These are phyloP conservation scores for Pterocarpus santalinus DNA, from an alignment of 306 rosid genomes.

Conservation along the genomic window DNA sequence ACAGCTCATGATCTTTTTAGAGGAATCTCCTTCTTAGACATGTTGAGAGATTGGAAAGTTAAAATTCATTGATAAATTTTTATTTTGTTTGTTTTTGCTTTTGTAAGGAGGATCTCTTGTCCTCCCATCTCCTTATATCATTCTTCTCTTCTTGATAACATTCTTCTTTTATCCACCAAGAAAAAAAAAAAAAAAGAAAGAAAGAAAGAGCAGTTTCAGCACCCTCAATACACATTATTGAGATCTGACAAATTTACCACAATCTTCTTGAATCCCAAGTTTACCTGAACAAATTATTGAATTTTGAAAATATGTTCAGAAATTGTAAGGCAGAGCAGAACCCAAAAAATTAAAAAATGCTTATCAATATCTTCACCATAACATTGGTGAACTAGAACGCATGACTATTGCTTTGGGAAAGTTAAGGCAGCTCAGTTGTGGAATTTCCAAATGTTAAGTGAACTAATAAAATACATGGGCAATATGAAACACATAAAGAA, in stretches of 20 bases:
- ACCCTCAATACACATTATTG: not conserved
- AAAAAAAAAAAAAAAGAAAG: no score
- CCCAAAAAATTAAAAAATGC: not conserved
- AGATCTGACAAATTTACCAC: not conserved
- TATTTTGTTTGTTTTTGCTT: no score
- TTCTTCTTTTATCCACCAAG: no score
- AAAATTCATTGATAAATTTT: no score
- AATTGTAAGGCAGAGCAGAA: not conserved
- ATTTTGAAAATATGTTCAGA: not conserved
- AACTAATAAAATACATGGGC: not conserved
- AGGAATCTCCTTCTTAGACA: no score
- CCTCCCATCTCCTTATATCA: no score
- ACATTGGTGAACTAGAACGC: not conserved
- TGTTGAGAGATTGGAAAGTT: no score
- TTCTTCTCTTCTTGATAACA: no score
- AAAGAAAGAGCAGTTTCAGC: not conserved
- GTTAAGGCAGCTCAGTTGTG: not conserved
- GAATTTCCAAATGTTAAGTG: not conserved
- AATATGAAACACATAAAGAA: not conserved
- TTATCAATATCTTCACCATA: not conserved
- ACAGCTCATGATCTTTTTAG: no score
- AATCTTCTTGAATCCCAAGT: not conserved
- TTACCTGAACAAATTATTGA: not conserved
- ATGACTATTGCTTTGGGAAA: not conserved
- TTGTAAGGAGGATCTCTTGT: no score